Conservation (phyloP, 1,284 basidiomycete genomes). For the Ustilago nuda region DNA sequence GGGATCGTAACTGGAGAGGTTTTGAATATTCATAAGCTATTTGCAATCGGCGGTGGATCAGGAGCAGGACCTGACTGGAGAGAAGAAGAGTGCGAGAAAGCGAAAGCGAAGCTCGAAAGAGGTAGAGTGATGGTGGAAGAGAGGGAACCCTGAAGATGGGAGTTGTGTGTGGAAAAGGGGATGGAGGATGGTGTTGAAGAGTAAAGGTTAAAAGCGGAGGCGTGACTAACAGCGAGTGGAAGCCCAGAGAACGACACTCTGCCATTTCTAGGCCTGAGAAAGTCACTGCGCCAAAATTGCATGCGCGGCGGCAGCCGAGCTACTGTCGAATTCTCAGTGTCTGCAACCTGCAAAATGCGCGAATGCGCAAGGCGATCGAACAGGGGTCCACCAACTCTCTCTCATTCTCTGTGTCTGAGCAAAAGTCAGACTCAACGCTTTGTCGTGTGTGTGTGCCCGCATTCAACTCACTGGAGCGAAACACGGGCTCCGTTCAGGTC, state of each 20-base stretch:
- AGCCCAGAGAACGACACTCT: conserved; percentile 1
- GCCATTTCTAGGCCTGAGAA: conserved; percentile 10
- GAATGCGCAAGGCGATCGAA: conserved; percentile 34
- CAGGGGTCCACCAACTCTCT: conserved; percentile 2
- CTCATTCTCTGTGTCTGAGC: too few relatives aligned
- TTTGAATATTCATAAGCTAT: conserved; percentile 69
- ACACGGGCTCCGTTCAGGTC: not conserved
- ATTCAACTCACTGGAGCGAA: conserved; percentile 7
- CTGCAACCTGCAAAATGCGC: conserved; percentile 17
- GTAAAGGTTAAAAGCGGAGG: not conserved
- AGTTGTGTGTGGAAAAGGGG: conserved; percentile 4
- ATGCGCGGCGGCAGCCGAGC: not conserved
- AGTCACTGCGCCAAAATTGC: not conserved
- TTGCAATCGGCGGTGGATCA: conserved; percentile 48
- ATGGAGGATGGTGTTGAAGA: not conserved
- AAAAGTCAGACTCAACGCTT: too few relatives aligned
- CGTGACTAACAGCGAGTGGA: not conserved
- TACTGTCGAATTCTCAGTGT: not conserved
- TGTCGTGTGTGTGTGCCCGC: not conserved
- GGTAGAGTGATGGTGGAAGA: conserved; percentile 10
- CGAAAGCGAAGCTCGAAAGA: not conserved
- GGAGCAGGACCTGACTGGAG: conserved; percentile 51
- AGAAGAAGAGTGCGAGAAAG: conserved; percentile 1
- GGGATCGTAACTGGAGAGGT: conserved; percentile 69
- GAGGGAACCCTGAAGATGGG: conserved; percentile 4